These are phyloP conservation scores for Alternaria consortialis DNA, from an alignment of 2,329 filamentous ascomycete genomes.

Conservation along the genomic window DNA sequence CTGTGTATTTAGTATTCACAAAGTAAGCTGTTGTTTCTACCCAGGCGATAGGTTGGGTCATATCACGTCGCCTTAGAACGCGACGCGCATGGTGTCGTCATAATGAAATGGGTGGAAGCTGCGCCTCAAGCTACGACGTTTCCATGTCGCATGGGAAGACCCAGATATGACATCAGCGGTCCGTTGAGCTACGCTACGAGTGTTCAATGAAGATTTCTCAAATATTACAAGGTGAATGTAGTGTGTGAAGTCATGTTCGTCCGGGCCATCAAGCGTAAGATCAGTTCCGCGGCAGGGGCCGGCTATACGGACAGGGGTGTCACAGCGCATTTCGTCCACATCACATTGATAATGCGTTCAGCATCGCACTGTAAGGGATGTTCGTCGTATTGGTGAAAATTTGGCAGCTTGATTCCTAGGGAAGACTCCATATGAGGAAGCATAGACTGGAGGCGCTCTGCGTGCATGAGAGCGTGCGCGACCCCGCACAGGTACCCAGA, in stretches of 20 bases:
- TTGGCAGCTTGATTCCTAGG: neutral
- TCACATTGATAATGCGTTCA: neutral
- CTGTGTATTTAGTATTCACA: neutral
- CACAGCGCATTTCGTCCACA: neutral
- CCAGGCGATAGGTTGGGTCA: neutral
- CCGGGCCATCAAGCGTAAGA: neutral
- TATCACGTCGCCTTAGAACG: neutral
- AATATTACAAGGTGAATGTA: neutral
- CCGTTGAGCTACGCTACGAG: neutral
- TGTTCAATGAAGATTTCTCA: neutral
- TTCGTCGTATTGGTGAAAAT: neutral
- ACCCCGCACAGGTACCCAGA: neutral
- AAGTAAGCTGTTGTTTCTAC: neutral
- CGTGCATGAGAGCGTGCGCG: neutral
- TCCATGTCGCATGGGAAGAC: neutral
- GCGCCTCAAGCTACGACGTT: neutral
- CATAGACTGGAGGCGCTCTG: neutral
- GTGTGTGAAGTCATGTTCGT: neutral
- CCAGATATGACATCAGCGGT: neutral
- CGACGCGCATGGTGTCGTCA: conserved; percentile 26
- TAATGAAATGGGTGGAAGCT: conserved; percentile 16
- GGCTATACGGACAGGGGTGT: neutral
- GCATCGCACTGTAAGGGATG: neutral
- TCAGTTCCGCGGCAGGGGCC: neutral
- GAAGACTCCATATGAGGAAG: neutral